A percentile compares a stretch with the other conserved stretches of the same genome.
phyloP scores from a whole-genome alignment of 805 yeast genomes.

The Kuraishia molischiana region DNA sequence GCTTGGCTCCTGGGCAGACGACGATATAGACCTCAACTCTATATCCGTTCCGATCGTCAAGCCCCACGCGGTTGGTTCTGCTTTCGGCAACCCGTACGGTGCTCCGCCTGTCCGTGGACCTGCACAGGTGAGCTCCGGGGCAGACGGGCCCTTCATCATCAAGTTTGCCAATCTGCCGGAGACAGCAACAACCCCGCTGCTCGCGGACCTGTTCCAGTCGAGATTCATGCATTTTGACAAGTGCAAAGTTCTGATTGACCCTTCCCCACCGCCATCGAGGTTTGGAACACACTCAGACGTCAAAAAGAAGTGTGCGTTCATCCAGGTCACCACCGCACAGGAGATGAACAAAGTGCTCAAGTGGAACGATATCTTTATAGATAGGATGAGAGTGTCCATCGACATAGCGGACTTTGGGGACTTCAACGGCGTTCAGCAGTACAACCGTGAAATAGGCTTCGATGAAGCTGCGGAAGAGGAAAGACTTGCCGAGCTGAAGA shows the following conservation, averaged over 20 bases:
- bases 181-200: constrained; percentile 36
- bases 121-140: neutral
- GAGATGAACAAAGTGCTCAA: constrained; percentile 51
- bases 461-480: constrained; percentile 16
- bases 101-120: too few relatives aligned
- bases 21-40: constrained; percentile 54
- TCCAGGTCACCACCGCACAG: constrained; percentile 39
- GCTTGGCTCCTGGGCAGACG: constrained; percentile 61
- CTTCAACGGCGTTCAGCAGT: constrained; percentile 23
- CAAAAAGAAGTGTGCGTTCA: constrained; percentile 52
- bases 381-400: constrained; percentile 23
- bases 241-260: constrained; percentile 41
- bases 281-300: constrained; percentile 26
- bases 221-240: constrained; percentile 49
- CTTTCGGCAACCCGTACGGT: neutral
- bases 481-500: constrained; percentile 5
- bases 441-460: constrained; percentile 15
- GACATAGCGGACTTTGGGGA: constrained; percentile 27
- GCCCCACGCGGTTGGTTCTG: neutral
- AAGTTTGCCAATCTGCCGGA: constrained; percentile 55
- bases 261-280: constrained; percentile 16
- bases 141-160: constrained; percentile 53
- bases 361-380: constrained; percentile 45
- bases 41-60: constrained; percentile 35
- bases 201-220: constrained; percentile 53